These are phyloP conservation scores for Trichaptum fuscoviolaceum DNA, from an alignment of 768 basidiomycete species.

Conservation along the genomic window DNA sequence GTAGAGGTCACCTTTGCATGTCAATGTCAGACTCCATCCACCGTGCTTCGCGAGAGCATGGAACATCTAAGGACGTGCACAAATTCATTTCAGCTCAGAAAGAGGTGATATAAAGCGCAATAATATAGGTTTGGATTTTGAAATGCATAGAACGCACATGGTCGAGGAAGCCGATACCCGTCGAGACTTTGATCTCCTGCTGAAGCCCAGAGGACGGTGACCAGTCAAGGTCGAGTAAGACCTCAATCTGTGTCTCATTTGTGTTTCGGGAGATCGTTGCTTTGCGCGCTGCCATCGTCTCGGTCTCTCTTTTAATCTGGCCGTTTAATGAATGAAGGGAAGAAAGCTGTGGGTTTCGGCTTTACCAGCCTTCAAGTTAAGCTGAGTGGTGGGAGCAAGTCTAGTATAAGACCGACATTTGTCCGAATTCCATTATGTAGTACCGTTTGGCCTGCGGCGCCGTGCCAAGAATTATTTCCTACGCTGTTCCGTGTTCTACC, in stretches of 20 bases:
- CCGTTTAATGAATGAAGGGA: too few relatives aligned
- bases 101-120: not conserved
- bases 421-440: too few relatives aligned
- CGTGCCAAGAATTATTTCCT: too few relatives aligned
- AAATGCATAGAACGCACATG: slow-evolving; percentile 55
- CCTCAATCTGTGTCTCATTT: slow-evolving; percentile 86
- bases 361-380: too few relatives aligned
- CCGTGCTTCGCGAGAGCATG: slow-evolving; percentile 96
- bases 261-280: slow-evolving; percentile 80
- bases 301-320: too few relatives aligned
- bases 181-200: slow-evolving; percentile 81
- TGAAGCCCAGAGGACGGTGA: slow-evolving; percentile 50
- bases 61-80: slow-evolving; percentile 68
- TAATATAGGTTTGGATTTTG: slow-evolving; percentile 7
- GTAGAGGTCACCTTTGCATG: slow-evolving; percentile 92
- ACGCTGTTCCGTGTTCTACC: too few relatives aligned
- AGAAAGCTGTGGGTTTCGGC: too few relatives aligned
- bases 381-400: too few relatives aligned
- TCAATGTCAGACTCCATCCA: slow-evolving; percentile 86
- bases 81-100: slow-evolving; percentile 1
- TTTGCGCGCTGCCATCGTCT: slow-evolving; percentile 43
- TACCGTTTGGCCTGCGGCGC: too few relatives aligned
- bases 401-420: too few relatives aligned
- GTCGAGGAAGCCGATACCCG: slow-evolving; percentile 98
- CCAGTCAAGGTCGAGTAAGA: slow-evolving; percentile 78